Conservation (phyloP, 2,329 filamentous ascomycete species). For the Emmonsiellopsis sp. region DNA sequence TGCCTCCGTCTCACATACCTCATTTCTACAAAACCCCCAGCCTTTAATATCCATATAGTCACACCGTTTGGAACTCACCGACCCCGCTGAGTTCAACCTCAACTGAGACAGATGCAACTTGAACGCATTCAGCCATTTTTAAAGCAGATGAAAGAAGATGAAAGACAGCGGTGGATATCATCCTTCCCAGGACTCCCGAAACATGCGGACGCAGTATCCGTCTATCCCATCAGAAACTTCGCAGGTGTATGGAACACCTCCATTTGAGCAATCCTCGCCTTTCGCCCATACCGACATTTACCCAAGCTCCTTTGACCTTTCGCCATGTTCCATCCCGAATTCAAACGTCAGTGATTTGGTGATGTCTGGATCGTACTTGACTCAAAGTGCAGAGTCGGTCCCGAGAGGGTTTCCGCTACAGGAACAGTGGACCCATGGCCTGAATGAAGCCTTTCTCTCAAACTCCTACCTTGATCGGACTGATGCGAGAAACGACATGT, state of each 20-base stretch:
- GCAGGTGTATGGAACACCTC: conserved; percentile 2
- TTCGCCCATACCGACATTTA: neutral
- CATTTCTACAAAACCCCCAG: conserved; percentile 10
- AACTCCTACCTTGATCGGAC: neutral
- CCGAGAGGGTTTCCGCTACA: neutral
- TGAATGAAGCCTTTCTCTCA: neutral
- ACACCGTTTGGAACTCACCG: conserved; percentile 5
- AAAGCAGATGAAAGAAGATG: conserved; percentile 4
- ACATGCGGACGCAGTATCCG: neutral
- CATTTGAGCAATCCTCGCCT: neutral
- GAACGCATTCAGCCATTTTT: conserved; percentile 2
- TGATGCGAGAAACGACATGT: neutral
- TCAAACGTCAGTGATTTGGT: neutral
- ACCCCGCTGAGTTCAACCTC: conserved; percentile 9
- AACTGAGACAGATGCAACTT: conserved; percentile 9
- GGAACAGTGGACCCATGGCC: neutral
- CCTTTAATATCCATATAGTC: conserved; percentile 7
- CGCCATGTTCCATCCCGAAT: neutral
- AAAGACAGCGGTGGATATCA: neutral
- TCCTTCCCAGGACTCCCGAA: neutral
- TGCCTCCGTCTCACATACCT: conserved; percentile 16
- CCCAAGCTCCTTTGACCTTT: neutral
- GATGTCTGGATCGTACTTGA: neutral
- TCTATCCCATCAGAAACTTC: conserved; percentile 1
- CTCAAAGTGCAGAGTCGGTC: neutral